A percentile compares a stretch with the other conserved stretches of the same genome.
phyloP scores from a whole-genome alignment of 495 filamentous ascomycete genomes.

The Talaromyces liani region DNA sequence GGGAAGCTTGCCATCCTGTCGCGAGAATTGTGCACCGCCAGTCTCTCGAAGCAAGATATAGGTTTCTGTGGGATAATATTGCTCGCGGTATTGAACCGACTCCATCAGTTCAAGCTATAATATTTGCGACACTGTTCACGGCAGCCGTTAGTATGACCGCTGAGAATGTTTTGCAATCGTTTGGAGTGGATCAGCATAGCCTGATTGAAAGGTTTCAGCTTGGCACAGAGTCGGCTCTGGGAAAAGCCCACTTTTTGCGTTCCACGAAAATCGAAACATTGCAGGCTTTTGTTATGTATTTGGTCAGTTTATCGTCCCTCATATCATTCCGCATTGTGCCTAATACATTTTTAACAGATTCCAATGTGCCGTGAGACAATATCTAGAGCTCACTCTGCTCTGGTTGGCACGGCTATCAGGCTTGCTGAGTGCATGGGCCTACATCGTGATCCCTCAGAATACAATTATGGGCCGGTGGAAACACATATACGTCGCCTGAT shows the following conservation, averaged over 20 bases:
- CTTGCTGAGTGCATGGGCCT: slow-evolving; percentile 72
- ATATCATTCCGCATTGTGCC: neutral
- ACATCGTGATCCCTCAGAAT: slow-evolving; percentile 57
- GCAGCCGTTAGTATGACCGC: slow-evolving; percentile 58
- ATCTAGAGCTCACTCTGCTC: slow-evolving; percentile 61
- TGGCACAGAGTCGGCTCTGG: slow-evolving; percentile 55
- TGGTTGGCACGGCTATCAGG: slow-evolving; percentile 60
- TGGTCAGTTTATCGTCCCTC: slow-evolving; percentile 31
- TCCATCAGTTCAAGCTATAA: slow-evolving; percentile 55
- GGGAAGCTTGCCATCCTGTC: slow-evolving; percentile 56
- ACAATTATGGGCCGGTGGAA: slow-evolving; percentile 54
- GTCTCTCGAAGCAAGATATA: slow-evolving; percentile 55
- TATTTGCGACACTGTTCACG: slow-evolving; percentile 61
- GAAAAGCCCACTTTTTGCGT: slow-evolving; percentile 58
- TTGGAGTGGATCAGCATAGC: slow-evolving; percentile 40
- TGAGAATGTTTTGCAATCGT: slow-evolving; percentile 36
- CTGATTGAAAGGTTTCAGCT: slow-evolving; percentile 54
- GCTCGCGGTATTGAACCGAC: slow-evolving; percentile 43
- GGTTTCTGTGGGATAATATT: slow-evolving; percentile 55
- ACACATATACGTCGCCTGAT: slow-evolving; percentile 59
- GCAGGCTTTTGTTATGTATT: slow-evolving; percentile 67
- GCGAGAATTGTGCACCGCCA: slow-evolving; percentile 56
- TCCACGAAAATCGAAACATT: slow-evolving; percentile 64
- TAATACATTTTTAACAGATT: slow-evolving; percentile 35
- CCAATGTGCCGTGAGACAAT: slow-evolving; percentile 62